phyloP scores from a whole-genome alignment of 2,329 filamentous ascomycete species.

The Fusarium sp. region DNA sequence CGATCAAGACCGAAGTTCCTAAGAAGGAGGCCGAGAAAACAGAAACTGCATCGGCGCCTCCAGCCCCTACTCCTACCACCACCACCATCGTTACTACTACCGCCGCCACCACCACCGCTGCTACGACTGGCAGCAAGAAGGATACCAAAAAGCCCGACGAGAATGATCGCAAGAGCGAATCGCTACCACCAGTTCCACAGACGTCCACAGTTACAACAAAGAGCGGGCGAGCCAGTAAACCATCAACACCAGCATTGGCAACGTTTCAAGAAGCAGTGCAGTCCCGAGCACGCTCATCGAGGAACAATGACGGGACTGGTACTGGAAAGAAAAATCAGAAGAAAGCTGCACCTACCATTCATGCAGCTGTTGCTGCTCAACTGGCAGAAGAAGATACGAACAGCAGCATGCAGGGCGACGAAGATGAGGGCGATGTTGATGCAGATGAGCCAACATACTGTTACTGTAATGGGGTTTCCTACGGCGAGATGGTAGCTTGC shows the following conservation, averaged over 20 bases:
- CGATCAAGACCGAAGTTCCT: slow-evolving; percentile 48
- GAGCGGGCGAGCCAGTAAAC: slow-evolving; percentile 74
- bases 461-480: slow-evolving; percentile 83
- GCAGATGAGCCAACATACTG: slow-evolving; percentile 81
- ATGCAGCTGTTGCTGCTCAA: slow-evolving; percentile 52
- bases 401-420: slow-evolving; percentile 55
- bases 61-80: slow-evolving; percentile 37
- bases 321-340: slow-evolving; percentile 71
- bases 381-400: slow-evolving; percentile 56
- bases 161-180: slow-evolving; percentile 55
- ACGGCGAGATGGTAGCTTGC: slow-evolving; percentile 87
- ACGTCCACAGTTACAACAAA: slow-evolving; percentile 69
- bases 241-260: slow-evolving; percentile 71
- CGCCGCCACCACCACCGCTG: neutral
- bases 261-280: slow-evolving; percentile 69
- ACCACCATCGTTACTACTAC: slow-evolving; percentile 37
- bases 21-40: slow-evolving; percentile 51
- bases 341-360: slow-evolving; percentile 61
- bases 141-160: slow-evolving; percentile 57
- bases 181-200: slow-evolving; percentile 57
- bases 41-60: slow-evolving; percentile 44
- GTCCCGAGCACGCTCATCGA: slow-evolving; percentile 66
- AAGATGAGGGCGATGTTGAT: slow-evolving; percentile 70
- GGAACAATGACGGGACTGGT: slow-evolving; percentile 55
- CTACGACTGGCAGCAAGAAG: slow-evolving; percentile 54